Conservation (phyloP, 2,329 filamentous ascomycete species). For the Pezicula radicicola region DNA sequence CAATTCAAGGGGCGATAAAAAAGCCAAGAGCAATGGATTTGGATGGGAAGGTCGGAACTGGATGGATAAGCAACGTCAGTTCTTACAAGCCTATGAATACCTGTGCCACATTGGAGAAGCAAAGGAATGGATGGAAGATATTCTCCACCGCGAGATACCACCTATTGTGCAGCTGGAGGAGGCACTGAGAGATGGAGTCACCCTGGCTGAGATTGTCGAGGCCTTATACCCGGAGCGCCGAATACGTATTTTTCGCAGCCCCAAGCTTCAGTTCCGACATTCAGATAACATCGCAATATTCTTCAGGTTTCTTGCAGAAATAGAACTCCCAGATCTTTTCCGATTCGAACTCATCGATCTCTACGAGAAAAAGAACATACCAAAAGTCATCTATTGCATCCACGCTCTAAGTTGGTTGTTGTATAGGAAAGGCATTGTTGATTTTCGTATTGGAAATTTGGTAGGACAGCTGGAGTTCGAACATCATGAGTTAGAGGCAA, state of each 20-base stretch:
- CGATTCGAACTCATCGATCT: constrained; percentile 95
- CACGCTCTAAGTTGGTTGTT: constrained; percentile 97
- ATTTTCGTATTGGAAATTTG: constrained; percentile 94
- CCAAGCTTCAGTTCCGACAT: constrained; percentile 87
- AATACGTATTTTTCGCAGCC: constrained; percentile 79
- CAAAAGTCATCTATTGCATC: constrained; percentile 98
- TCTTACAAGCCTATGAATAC: constrained; percentile 95
- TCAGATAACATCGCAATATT: constrained; percentile 98
- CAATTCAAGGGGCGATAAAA: constrained; percentile 35
- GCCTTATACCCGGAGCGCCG: constrained; percentile 75
- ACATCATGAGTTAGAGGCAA: constrained; percentile 94
- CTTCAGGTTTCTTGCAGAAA: constrained; percentile 87
- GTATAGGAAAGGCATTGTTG: constrained; percentile 89
- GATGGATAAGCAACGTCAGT: constrained; percentile 99
- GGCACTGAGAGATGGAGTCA: constrained; percentile 87
- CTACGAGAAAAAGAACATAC: constrained; percentile 99
- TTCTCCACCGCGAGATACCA: constrained; percentile 80
- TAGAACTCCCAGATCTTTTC: constrained; percentile 92
- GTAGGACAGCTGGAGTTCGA: constrained; percentile 97
- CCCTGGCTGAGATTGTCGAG: constrained; percentile 89
- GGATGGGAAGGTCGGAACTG: constrained; percentile 84
- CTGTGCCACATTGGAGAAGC: constrained; percentile 98
- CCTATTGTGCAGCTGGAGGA: constrained; percentile 94
- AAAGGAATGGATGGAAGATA: constrained; percentile 97
- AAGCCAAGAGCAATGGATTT: constrained; percentile 49